A percentile compares a stretch with the other conserved stretches of the same genome.
Conservation (phyloP, 345 rosid species). For the Schrenkiella parvula region DNA sequence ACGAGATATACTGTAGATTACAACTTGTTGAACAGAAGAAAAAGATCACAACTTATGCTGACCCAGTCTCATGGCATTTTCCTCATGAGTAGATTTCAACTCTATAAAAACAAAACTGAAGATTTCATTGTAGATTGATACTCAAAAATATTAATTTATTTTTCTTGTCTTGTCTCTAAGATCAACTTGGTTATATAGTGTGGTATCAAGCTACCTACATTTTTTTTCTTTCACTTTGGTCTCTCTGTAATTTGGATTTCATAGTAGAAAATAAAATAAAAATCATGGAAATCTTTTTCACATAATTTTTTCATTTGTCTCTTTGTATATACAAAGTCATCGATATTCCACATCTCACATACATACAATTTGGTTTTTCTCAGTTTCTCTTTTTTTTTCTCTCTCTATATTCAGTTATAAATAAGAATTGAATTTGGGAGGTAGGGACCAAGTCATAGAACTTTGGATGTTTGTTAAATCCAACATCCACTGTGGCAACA, state of each 20-base stretch:
- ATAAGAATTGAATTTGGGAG: not conserved
- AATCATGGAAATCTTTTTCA: not conserved
- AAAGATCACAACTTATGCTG: too few relatives aligned
- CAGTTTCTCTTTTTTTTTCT: not conserved
- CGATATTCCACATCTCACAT: constrained; percentile 2
- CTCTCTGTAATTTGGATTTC: not conserved
- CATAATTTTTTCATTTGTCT: not conserved
- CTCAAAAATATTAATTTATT: not conserved
- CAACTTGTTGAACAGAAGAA: too few relatives aligned
- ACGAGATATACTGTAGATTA: too few relatives aligned
- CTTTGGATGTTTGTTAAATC: constrained; percentile 20
- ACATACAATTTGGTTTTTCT: not conserved
- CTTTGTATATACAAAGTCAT: not conserved
- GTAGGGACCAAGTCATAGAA: constrained; percentile 12
- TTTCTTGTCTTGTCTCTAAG: not conserved
- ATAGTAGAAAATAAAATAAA: not conserved
- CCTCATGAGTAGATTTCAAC: not conserved
- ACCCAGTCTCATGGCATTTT: constrained; percentile 3
- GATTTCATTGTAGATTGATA: constrained; percentile 5
- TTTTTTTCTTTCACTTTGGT: not conserved
- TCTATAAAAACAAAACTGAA: constrained; percentile 14
- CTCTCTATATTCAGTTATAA: not conserved
- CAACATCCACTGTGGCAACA: not conserved
- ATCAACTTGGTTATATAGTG: constrained; percentile 12
- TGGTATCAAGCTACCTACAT: constrained; percentile 7